Evolutionary conservation across 2,329 filamentous ascomycete genomes (phyloP), one percentile per base, ranked within the genome.

Genomic region (Xylaria sp.): DNA sequence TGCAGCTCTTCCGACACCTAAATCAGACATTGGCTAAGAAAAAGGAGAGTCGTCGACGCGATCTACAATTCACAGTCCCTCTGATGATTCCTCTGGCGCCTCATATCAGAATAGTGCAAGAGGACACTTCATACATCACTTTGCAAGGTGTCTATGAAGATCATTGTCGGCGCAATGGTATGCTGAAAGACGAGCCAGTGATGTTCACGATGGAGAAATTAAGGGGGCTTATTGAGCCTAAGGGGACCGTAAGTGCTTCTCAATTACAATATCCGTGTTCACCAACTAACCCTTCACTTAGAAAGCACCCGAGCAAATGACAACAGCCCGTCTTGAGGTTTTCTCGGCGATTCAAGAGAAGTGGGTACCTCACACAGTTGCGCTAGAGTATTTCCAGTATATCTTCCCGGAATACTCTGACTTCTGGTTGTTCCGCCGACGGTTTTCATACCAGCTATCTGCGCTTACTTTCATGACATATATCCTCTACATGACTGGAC

Each of bases 391-490:
- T 80, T 97, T 97, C 85, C 91, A 93, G 73, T 83, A 85, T 67
- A 91, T 88, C 4, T 98, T 95, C 78, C 90, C 93, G 29, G 90
- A 91, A 65, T 99, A 92, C 76, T 87, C 91, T 46, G 93, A 97
- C 71, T 97, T 98, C 82, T 99, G 94, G 93, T 86, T 99, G 60
- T 99, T 99, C 91, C 91, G 95, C 61, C 89, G 93, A 61, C 93
- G 97, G 68, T 97, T 99, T 79, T 91, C 92, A 21, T 97, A 98
- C 81, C 95, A 99, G 78, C 89, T 97, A 64, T 94, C 95, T 19
- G 88, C 93, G 1, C 85, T 98, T 66, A 97, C 95, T 1, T 99
- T 99, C 80, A 97, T 99, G 90, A 98, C 95, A 3, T 99, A 98
- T 74, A 90, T 97, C 61, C 90, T 99, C 80, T 94, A 94, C 79